Conservation (phyloP, 306 rosid species). For the Vigna trinervia region DNA sequence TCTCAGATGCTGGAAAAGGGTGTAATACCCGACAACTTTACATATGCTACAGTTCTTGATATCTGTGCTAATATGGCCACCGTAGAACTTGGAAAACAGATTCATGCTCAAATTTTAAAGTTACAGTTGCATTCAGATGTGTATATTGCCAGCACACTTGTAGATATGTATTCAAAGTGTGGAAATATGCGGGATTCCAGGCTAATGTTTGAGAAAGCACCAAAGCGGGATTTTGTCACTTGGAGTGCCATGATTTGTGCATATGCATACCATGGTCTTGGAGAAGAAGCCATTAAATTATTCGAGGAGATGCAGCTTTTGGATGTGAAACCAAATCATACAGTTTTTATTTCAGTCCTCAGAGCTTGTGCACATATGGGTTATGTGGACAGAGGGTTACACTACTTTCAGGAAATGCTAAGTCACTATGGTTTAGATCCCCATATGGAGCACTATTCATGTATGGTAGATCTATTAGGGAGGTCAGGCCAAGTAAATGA, state of each 20-base stretch:
- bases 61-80: conserved; percentile 88
- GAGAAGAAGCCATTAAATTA: conserved; percentile 72
- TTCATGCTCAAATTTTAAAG: conserved; percentile 83
- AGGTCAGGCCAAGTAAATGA: conserved; percentile 73
- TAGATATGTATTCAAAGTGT: conserved; percentile 91
- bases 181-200: conserved; percentile 79
- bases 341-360: conserved; percentile 85
- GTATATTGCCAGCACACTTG: conserved; percentile 79
- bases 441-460: conserved; percentile 85
- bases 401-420: conserved; percentile 67
- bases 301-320: conserved; percentile 74
- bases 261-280: conserved; percentile 78
- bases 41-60: conserved; percentile 83
- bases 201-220: conserved; percentile 74
- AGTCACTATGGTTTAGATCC: conserved; percentile 68
- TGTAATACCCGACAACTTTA: conserved; percentile 76
- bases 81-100: conserved; percentile 84
- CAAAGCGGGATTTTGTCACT: conserved; percentile 77
- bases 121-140: conserved; percentile 71
- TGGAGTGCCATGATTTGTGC: conserved; percentile 96
- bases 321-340: conserved; percentile 73
- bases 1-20: conserved; percentile 76
- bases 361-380: conserved; percentile 89
- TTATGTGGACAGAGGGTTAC: conserved; percentile 61
- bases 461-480: conserved; percentile 89